A percentile compares a stretch with the other conserved stretches of the same genome.
phyloP scores from a whole-genome alignment of 2,329 filamentous ascomycete species.

The Coniochaeta hoffmannii region DNA sequence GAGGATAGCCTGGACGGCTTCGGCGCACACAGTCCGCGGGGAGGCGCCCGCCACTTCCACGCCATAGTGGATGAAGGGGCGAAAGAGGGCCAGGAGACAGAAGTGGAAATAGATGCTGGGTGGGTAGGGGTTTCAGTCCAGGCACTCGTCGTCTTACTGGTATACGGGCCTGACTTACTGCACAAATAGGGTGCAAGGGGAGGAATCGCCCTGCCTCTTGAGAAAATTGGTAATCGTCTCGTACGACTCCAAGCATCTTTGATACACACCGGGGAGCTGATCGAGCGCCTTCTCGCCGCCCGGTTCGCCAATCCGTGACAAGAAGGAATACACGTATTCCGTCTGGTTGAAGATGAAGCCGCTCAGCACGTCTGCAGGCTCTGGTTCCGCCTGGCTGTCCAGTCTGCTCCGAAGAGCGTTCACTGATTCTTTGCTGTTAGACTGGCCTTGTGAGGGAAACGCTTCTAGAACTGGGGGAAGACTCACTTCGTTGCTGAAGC shows the following conservation, averaged over 20 bases:
- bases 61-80: neutral
- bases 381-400: neutral
- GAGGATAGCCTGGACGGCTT: constrained; percentile 25
- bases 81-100: constrained; percentile 5
- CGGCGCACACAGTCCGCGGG: constrained; percentile 19
- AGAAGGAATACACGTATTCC: constrained; percentile 3
- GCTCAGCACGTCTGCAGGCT: neutral
- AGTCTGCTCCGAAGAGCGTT: neutral
- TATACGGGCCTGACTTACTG: no score
- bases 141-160: no score
- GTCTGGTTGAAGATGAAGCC: constrained; percentile 2
- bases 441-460: neutral
- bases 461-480: neutral
- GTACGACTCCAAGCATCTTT: constrained; percentile 6
- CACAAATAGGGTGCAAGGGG: constrained; percentile 3
- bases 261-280: neutral
- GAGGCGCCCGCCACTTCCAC: constrained; percentile 4
- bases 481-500: neutral
- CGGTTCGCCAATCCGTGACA: neutral
- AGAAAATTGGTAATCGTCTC: neutral
- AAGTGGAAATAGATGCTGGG: constrained; percentile 8
- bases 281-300: neutral
- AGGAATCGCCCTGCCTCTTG: neutral
- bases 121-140: neutral
- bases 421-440: neutral